Conservation (phyloP, 805 yeast genomes). For the Candida caryicola region DNA sequence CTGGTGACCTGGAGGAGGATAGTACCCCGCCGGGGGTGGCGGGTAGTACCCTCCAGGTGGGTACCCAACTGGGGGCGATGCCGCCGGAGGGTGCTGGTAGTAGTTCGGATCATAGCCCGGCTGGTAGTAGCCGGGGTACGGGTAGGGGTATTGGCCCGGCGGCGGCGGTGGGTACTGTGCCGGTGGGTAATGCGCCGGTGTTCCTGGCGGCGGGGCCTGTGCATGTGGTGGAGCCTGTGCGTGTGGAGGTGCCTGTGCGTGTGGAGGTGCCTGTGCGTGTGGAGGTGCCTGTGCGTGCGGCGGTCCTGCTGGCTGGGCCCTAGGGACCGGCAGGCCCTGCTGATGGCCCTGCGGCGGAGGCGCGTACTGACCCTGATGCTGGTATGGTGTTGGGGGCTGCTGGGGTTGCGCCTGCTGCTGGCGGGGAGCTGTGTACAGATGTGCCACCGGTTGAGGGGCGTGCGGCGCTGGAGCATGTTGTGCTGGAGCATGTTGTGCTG, state of each 20-base stretch:
- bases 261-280: slow-evolving; percentile 12
- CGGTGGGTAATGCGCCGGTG: slow-evolving; percentile 12
- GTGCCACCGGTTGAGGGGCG: slow-evolving; percentile 2
- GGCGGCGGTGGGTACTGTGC: slow-evolving; percentile 14
- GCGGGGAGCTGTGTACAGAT: too few species aligned
- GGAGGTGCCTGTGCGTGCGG: slow-evolving; percentile 4
- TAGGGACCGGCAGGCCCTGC: slow-evolving; percentile 10
- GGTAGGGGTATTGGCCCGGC: slow-evolving; percentile 9
- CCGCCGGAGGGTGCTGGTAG: slow-evolving; percentile 3
- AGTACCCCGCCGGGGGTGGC: slow-evolving; percentile 9
- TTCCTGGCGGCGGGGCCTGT: slow-evolving; percentile 3
- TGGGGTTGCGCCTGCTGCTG: slow-evolving; percentile 9
- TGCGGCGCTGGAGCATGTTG: slow-evolving; percentile 13
- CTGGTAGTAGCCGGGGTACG: slow-evolving; percentile 11
- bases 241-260: slow-evolving; percentile 14
- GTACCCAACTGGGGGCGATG: slow-evolving; percentile 9
- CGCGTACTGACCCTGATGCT: slow-evolving; percentile 9
- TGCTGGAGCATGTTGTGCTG: slow-evolving; percentile 10
- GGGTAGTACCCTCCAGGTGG: slow-evolving; percentile 8
- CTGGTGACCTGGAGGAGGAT: slow-evolving; percentile 13
- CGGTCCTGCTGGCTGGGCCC: slow-evolving; percentile 13
- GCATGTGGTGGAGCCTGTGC: slow-evolving; percentile 5
- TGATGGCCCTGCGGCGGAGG: slow-evolving; percentile 4
- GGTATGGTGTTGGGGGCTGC: slow-evolving; percentile 11
- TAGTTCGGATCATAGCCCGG: slow-evolving; percentile 10